phyloP scores from a whole-genome alignment of 352 stramenopile genomes.

The Phytophthora rubi region DNA sequence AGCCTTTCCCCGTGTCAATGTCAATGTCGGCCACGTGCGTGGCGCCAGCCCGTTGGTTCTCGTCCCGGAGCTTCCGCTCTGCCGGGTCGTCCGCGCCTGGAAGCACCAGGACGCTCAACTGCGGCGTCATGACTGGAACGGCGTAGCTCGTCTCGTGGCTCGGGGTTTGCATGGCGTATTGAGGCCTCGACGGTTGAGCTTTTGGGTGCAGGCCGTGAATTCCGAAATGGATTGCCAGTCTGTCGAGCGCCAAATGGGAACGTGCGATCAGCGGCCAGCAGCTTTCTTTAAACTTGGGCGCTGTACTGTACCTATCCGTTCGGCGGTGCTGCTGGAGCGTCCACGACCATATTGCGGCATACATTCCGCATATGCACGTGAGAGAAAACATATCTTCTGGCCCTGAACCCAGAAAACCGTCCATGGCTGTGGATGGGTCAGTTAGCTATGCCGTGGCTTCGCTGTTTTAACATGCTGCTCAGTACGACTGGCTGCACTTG shows the following conservation, averaged over 20 bases:
- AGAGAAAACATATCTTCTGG: constrained; percentile 1
- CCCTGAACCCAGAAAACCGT: constrained; percentile 2
- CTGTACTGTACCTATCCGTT: constrained; percentile 9
- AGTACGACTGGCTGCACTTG: neutral
- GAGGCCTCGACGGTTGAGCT: neutral
- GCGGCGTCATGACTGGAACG: constrained; percentile 27
- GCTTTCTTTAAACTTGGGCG: constrained; percentile 11
- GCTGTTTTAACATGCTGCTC: neutral
- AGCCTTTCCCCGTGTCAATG: constrained; percentile 21
- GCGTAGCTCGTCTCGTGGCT: constrained; percentile 28
- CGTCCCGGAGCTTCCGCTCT: constrained; percentile 23
- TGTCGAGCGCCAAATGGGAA: constrained; percentile 17
- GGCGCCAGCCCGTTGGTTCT: constrained; percentile 13
- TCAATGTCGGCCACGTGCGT: constrained; percentile 35
- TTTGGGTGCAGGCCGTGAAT: constrained; percentile 17
- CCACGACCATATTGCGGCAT: neutral
- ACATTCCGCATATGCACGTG: neutral
- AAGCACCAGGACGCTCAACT: constrained; percentile 21
- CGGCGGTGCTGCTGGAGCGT: neutral
- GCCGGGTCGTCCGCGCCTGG: constrained; percentile 11
- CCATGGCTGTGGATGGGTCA: neutral
- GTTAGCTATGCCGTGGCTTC: neutral
- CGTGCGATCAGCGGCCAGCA: constrained; percentile 7
- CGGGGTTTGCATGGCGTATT: constrained; percentile 23
- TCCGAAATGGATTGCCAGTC: constrained; percentile 14